A percentile compares a stretch with the other conserved stretches of the same genome.
Conservation (phyloP, 2,329 filamentous ascomycete species). For the Aurifilum marmelostoma region DNA sequence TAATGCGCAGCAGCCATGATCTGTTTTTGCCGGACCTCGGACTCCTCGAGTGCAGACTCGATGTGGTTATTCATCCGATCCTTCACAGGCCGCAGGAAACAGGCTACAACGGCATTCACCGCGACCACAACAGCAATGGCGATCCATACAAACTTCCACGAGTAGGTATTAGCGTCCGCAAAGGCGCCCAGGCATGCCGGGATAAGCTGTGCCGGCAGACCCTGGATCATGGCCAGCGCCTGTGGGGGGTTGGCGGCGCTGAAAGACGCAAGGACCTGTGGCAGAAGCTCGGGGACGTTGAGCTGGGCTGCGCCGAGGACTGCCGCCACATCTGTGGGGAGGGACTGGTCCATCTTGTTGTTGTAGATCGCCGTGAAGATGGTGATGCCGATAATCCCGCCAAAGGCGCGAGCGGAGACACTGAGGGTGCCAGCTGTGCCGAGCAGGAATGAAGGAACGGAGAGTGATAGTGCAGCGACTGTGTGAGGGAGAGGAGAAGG, state of each 20-base stretch:
- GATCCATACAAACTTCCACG: conserved; percentile 23
- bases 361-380: conserved; percentile 26
- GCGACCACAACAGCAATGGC: conserved; percentile 18
- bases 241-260: conserved; percentile 9
- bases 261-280: conserved; percentile 15
- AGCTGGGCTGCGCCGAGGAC: conserved; percentile 2
- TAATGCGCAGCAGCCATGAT: conserved; percentile 8
- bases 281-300: not conserved
- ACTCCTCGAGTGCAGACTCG: conserved; percentile 23
- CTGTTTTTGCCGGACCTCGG: conserved; percentile 20
- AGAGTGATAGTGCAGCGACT: conserved; percentile 20
- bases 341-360: conserved; percentile 17
- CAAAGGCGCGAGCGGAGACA: conserved; percentile 18
- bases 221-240: conserved; percentile 8
- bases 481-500: not conserved
- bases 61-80: conserved; percentile 22
- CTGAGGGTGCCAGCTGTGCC: conserved; percentile 24
- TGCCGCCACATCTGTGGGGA: conserved; percentile 6
- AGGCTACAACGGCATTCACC: conserved; percentile 17
- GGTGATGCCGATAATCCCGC: conserved; percentile 25
- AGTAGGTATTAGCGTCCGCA: conserved; percentile 17
- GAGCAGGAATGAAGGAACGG: conserved; percentile 24
- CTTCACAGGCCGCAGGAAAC: conserved; percentile 21
- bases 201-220: conserved; percentile 12
- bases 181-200: conserved; percentile 10